Percentiles rank a stretch among this genome's conserved stretches.
phyloP scores from a whole-genome alignment of 176 grass and related monocot species.

The Otatea glauca region DNA sequence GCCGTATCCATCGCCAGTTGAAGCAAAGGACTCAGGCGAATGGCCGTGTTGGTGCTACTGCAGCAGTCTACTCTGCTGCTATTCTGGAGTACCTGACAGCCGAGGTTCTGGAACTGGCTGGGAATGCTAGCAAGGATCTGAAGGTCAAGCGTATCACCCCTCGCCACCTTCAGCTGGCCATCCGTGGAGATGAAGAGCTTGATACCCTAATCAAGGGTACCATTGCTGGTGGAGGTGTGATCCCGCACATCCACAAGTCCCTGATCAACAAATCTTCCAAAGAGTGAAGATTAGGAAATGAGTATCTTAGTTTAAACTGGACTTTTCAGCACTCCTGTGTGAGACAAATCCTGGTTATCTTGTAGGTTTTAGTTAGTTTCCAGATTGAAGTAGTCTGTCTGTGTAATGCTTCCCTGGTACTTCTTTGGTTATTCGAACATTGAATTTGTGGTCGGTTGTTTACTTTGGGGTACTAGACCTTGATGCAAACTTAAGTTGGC shows the following conservation, averaged over 20 bases:
- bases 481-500: slow-evolving; percentile 35
- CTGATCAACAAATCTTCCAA: slow-evolving; percentile 83
- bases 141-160: slow-evolving; percentile 82
- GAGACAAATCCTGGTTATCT: slow-evolving; percentile 23
- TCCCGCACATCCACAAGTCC: slow-evolving; percentile 79
- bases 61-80: slow-evolving; percentile 68
- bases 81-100: slow-evolving; percentile 68
- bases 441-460: slow-evolving; percentile 34
- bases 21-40: slow-evolving; percentile 70
- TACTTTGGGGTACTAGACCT: slow-evolving; percentile 24
- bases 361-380: slow-evolving; percentile 50
- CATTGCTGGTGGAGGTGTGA: slow-evolving; percentile 73
- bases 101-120: slow-evolving; percentile 69
- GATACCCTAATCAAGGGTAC: slow-evolving; percentile 84
- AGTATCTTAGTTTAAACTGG: slow-evolving; percentile 47
- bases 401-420: slow-evolving; percentile 48
- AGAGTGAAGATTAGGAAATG: slow-evolving; percentile 58
- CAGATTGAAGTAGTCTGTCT: slow-evolving; percentile 24
- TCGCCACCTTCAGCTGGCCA: slow-evolving; percentile 72
- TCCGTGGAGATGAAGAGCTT: slow-evolving; percentile 70
- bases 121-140: slow-evolving; percentile 76
- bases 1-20: slow-evolving; percentile 69
- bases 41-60: slow-evolving; percentile 72
- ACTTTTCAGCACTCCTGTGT: slow-evolving; percentile 5
- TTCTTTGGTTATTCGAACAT: slow-evolving; percentile 40